Evolutionary conservation across 495 filamentous ascomycete species (phyloP).

Genomic region (Oleoguttula mirabilis): DNA sequence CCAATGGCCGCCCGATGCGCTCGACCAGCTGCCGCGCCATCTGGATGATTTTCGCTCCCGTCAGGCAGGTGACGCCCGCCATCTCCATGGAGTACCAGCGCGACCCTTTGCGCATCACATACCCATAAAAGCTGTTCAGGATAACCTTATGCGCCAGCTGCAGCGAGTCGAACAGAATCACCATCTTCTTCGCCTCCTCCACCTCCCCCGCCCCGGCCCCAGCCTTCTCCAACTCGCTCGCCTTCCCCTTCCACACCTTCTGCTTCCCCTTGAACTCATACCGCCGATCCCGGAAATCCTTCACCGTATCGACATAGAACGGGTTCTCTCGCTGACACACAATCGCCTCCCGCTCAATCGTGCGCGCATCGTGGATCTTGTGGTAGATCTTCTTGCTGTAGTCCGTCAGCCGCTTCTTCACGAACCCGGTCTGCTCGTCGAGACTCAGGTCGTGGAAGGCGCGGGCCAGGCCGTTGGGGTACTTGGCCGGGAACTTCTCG

Average conservation of each 20-base stretch:
- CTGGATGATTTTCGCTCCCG: constrained; percentile 93
- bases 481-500: constrained; percentile 72
- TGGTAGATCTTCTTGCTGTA: constrained; percentile 99
- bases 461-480: constrained; percentile 54
- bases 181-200: constrained; percentile 97
- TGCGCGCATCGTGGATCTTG: constrained; percentile 93
- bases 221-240: constrained; percentile 67
- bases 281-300: constrained; percentile 84
- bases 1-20: constrained; percentile 80
- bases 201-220: constrained; percentile 68
- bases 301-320: constrained; percentile 96
- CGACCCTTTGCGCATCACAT: constrained; percentile 98
- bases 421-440: constrained; percentile 71
- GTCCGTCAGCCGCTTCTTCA: constrained; percentile 78
- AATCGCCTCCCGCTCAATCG: constrained; percentile 87
- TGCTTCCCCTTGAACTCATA: constrained; percentile 98
- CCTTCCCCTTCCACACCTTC: constrained; percentile 97
- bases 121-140: constrained; percentile 97
- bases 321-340: constrained; percentile 98
- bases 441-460: constrained; percentile 67
- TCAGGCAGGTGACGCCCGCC: constrained; percentile 96
- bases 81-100: constrained; percentile 99
- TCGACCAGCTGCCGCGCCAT: constrained; percentile 92
- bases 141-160: constrained; percentile 98
- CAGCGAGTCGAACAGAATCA: constrained; percentile 86